Base-by-base conservation (phyloP, 805 yeast species). In the Cyberlindnera euphorbiae region DNA sequence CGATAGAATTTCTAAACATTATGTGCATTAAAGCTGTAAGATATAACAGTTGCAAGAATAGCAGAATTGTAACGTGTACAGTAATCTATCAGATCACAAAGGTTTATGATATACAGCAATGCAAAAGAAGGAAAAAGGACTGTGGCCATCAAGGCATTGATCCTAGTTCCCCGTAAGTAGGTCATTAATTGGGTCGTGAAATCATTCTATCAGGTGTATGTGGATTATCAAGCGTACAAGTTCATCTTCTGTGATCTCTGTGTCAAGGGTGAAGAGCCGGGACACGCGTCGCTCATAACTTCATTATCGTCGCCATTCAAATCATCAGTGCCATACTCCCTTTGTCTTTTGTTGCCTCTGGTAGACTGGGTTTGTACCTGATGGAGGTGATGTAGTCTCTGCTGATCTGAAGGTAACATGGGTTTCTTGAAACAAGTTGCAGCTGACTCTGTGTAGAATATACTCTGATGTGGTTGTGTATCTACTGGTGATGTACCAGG, bases 201-300 rank as follows among this genome's bases (percentile, higher is more conserved):
- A 30, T 12, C 30, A 18, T 25, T 19, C 9, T 19, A 19, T n/a
- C n/a, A n/a, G n/a, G n/a, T n/a, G n/a, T n/a, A n/a, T n/a, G n/a
- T n/a, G n/a, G n/a, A n/a, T n/a, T n/a, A 13, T 45, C 30, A 41
- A 13, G 36, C 16, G 25, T 32, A 30, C 17, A 38, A 13, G 26
- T 42, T 47, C 29, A 42, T 15, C 18, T 43, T 45, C 16, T 45
- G 49, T 13, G 51, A 45, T 32, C 46, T 40, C 33, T 45, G 49
- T 4, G 46, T 43, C 28, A 47, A 33, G 6, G 51, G 51, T 3
- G 47, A 42, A 5, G 47, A 42, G 9, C 33, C 21, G 6, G 47
- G 47, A 21, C 41, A 41, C 19, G 33, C 8, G 17, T 39, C 39
- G 11, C 26, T 23, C 26, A 34, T 36, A 10, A 32, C 36, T 5